Conservation (phyloP, 2,329 filamentous ascomycete species). For the Aurifilum marmelostoma region DNA sequence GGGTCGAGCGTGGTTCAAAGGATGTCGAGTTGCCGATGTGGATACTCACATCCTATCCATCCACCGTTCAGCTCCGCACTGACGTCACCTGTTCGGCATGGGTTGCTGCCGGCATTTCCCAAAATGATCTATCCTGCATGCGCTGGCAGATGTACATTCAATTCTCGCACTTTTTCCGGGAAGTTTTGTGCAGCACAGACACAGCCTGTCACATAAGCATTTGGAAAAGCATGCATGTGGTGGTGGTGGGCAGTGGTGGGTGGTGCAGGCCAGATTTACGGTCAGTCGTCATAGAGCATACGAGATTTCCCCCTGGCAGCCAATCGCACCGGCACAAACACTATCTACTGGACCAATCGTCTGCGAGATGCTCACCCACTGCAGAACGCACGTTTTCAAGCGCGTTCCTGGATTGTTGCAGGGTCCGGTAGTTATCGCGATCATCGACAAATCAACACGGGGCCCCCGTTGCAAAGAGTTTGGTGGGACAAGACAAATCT, state of each 20-base stretch:
- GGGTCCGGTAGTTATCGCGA: conserved; percentile 17
- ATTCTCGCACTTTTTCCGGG: neutral
- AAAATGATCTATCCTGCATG: neutral
- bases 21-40: neutral
- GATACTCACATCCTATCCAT: neutral
- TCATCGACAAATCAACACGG: conserved; percentile 9
- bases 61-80: conserved; percentile 21
- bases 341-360: neutral
- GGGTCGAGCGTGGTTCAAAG: neutral
- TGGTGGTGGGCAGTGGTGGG: no score
- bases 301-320: neutral
- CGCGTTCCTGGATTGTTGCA: conserved; percentile 26
- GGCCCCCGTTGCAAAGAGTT: conserved; percentile 2
- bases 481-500: neutral
- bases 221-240: neutral
- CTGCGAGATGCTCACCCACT: neutral
- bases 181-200: neutral
- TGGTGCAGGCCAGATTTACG: neutral
- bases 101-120: conserved; percentile 3
- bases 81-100: conserved; percentile 19
- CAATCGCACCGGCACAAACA: conserved; percentile 7
- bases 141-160: neutral
- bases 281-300: neutral
- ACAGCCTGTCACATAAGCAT: neutral
- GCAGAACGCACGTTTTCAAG: neutral